phyloP scores from a whole-genome alignment of 2,329 filamentous ascomycete genomes.

The Pseudopithomyces maydicus region DNA sequence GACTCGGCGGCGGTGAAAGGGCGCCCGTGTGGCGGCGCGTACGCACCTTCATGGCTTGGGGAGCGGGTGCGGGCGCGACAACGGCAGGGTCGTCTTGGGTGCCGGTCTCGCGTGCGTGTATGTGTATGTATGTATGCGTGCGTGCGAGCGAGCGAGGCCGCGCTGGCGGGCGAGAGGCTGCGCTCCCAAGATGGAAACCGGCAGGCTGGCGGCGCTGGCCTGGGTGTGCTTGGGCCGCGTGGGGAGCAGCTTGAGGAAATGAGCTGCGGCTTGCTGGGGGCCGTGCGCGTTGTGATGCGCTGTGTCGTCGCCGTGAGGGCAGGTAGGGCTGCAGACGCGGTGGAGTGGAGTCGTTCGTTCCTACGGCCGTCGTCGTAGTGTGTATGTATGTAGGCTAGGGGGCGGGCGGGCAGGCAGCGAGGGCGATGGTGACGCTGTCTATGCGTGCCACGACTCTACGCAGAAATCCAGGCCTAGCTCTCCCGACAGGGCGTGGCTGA shows the following conservation, averaged over 20 bases:
- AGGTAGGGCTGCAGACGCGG: constrained; percentile 18
- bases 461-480: background rate
- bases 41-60: constrained; percentile 32
- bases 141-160: constrained; percentile 13
- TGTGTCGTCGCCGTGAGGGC: constrained; percentile 8
- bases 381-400: background rate
- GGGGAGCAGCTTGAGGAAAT: constrained; percentile 16
- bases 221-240: constrained; percentile 21
- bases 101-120: constrained; percentile 6
- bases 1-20: constrained; percentile 21
- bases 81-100: constrained; percentile 4
- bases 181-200: constrained; percentile 24
- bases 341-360: constrained; percentile 6
- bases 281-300: constrained; percentile 9
- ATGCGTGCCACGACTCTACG: constrained; percentile 2
- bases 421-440: background rate
- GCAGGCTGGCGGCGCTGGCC: constrained; percentile 24
- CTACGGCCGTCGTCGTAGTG: background rate
- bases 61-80: constrained; percentile 13
- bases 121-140: background rate
- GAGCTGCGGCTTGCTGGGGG: constrained; percentile 18
- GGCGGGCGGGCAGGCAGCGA: background rate
- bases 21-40: background rate
- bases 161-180: constrained; percentile 10
- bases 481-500: constrained; percentile 14